These are phyloP conservation scores for Kodamaea anthophila DNA, from an alignment of 1,139 yeast genomes.

Conservation along the genomic window DNA sequence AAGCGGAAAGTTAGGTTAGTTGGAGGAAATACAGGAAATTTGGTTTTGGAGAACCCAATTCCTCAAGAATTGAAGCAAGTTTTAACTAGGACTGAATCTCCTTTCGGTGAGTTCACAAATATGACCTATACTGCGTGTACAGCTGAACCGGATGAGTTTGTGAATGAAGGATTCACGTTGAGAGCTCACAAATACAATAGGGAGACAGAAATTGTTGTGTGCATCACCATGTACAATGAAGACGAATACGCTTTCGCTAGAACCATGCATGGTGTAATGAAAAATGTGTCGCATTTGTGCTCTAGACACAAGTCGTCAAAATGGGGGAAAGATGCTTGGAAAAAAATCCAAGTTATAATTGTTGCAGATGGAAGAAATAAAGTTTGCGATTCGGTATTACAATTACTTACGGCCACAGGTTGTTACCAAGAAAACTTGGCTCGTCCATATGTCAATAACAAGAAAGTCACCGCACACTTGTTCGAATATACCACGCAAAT, in stretches of 20 bases:
- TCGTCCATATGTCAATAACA: constrained; percentile 83
- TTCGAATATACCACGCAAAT: constrained; percentile 93
- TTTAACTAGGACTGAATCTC: constrained; percentile 71
- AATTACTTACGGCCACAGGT: constrained; percentile 86
- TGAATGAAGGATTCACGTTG: constrained; percentile 72
- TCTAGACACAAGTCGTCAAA: constrained; percentile 71
- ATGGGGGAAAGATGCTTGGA: constrained; percentile 97
- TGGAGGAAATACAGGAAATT: constrained; percentile 58
- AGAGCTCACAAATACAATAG: constrained; percentile 80
- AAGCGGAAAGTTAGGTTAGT: constrained; percentile 57
- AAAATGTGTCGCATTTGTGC: constrained; percentile 81
- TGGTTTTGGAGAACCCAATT: constrained; percentile 87
- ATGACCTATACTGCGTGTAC: constrained; percentile 96
- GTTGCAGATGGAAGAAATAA: constrained; percentile 92
- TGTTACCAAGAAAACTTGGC: constrained; percentile 96
- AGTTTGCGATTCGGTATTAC: constrained; percentile 74
- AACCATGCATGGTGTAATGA: constrained; percentile 90
- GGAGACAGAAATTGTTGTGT: constrained; percentile 83
- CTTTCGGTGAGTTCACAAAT: constrained; percentile 79
- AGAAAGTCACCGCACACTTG: constrained; percentile 84
- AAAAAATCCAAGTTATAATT: constrained; percentile 83
- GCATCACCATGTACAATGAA: constrained; percentile 95
- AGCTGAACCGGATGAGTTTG: constrained; percentile 78
- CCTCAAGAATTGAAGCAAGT: constrained; percentile 81
- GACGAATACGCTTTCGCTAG: constrained; percentile 83